Base-by-base conservation (phyloP, 768 basidiomycete species). In the Boletus vinaceobasis region DNA sequence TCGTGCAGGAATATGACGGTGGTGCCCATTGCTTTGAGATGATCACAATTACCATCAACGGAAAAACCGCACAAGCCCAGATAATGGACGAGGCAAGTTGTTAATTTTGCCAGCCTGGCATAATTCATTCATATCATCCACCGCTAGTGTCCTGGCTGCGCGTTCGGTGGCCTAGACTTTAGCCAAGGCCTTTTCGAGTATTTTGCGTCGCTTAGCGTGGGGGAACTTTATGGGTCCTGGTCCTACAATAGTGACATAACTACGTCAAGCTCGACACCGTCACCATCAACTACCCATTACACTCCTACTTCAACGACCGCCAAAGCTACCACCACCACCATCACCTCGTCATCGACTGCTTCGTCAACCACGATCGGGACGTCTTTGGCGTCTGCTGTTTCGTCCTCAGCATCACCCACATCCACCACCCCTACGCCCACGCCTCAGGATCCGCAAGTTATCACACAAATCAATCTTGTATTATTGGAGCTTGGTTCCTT, bases 31-130 rank as follows among this genome's bases (percentile, higher is more conserved):
- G 81, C 60, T 75, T 73, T 60, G 65, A 77, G 43, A 73, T 61
- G 55, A 74, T 82, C 56, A 76, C 76, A 27, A 75, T 82, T 38
- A 68, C 63, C 57, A 62, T 70, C 60, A 63, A 53, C 65, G 77
- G 56, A 5, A 74, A 73, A 65, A 69, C 71, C 0, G 55, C 70
- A 1, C 68, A 70, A 48, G 80, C 80, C 3, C 68, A 73, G 48
- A 76, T 82, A 55, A 66, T 66, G n/a, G 80, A 81, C 50, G 60
- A 70, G 63, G 79, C 73, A 64, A 55, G 71, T 60, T n/a, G 35
- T n/a, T 19, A 19, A 43, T n/a, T 9, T 52, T 38, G 38, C 4
- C 23, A 26, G 13, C 14, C 21, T 43, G 29, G 14, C 33, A 39
- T 17, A 9, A 47, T 23, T 55, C 37, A 49, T 23, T 48, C 31